Conservation (phyloP, 192 early-diverging fungal species). For the Gonapodya sp. region DNA sequence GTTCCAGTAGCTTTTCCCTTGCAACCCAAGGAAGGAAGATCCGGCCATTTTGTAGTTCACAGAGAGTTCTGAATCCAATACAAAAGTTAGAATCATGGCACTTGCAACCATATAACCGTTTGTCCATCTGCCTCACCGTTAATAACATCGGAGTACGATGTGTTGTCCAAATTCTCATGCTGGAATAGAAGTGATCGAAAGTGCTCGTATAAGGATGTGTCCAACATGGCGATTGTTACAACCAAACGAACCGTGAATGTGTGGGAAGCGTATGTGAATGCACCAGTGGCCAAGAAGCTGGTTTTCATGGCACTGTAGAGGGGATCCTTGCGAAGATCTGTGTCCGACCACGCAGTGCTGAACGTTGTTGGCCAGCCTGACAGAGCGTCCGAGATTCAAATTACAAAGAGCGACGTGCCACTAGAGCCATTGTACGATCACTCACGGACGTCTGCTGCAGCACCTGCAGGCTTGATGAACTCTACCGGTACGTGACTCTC, state of each 20-base stretch:
- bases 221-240: background rate
- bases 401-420: no score
- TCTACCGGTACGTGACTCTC: slow-evolving; percentile 19
- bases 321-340: background rate
- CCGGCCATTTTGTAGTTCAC: slow-evolving; percentile 34
- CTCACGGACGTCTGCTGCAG: slow-evolving; percentile 9
- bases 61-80: background rate
- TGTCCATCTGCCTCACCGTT: no score
- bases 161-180: slow-evolving; percentile 31
- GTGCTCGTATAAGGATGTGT: no score
- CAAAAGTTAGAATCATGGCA: no score
- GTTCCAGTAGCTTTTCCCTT: slow-evolving; percentile 10
- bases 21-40: slow-evolving; percentile 16
- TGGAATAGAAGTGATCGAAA: background rate
- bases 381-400: no score
- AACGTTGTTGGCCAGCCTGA: background rate
- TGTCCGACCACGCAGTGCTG: background rate
- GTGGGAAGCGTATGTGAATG: background rate
- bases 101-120: no score
- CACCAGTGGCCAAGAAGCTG: background rate
- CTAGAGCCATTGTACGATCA: no score
- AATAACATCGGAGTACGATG: slow-evolving; percentile 20
- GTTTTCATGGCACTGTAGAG: background rate
- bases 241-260: background rate
- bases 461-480: slow-evolving; percentile 30